Evolutionary conservation across 345 rosid species (phyloP).

Genomic region (Mallotus nudiflorus): DNA sequence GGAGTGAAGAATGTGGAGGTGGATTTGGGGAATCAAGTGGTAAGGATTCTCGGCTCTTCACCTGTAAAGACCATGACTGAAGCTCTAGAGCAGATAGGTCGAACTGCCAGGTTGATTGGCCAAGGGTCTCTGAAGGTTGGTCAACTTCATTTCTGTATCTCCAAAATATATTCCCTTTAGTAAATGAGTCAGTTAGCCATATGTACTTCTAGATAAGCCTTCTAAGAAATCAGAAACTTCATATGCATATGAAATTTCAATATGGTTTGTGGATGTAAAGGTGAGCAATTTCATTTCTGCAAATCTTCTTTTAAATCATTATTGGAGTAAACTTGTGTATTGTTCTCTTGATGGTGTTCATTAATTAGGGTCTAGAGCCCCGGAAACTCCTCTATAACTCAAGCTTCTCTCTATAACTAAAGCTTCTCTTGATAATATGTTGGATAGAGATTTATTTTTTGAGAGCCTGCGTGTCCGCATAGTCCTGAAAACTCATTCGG

Average conservation of each 20-base stretch:
- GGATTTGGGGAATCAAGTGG: too few relatives aligned
- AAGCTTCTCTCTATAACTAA: too few relatives aligned
- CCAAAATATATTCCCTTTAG: background rate
- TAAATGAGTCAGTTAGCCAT: background rate
- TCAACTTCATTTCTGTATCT: too few relatives aligned
- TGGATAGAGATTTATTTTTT: background rate
- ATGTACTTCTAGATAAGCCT: background rate
- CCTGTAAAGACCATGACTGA: too few relatives aligned
- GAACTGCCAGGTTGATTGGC: too few relatives aligned
- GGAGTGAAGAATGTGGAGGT: constrained; percentile 87
- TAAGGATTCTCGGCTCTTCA: too few relatives aligned
- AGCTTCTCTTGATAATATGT: background rate
- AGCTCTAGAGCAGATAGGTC: too few relatives aligned
- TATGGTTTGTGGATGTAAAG: too few relatives aligned
- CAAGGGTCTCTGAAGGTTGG: too few relatives aligned
- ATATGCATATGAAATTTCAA: too few relatives aligned
- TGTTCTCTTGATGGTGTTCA: background rate
- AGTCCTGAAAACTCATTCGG: background rate
- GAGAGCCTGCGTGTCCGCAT: background rate
- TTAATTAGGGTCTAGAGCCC: background rate
- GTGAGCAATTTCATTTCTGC: too few relatives aligned
- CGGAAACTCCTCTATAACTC: background rate
- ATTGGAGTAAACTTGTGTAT: background rate
- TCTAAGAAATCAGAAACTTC: too few relatives aligned
- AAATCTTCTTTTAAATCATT: background rate